Percentiles rank a stretch among this genome's conserved stretches.
These are phyloP conservation scores for Diaporthe vexans DNA, from an alignment of 2,329 filamentous ascomycete genomes.

Conservation along the genomic window DNA sequence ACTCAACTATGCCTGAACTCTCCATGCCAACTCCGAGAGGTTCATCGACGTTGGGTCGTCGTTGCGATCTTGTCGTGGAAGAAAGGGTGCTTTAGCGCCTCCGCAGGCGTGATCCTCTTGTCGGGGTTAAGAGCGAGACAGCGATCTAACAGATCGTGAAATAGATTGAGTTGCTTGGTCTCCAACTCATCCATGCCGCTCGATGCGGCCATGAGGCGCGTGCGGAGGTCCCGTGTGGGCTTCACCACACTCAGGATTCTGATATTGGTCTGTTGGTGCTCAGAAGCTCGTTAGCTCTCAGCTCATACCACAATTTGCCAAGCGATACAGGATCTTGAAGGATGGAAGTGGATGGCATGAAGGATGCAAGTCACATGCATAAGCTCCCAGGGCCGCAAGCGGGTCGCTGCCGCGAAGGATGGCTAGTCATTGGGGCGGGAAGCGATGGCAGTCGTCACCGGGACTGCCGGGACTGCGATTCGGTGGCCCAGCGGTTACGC, in stretches of 20 bases:
- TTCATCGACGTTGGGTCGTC: conserved; percentile 35
- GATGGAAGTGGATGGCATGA: conserved; percentile 27
- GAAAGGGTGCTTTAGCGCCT: conserved; percentile 92
- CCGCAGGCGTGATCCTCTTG: conserved; percentile 87
- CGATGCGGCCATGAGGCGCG: conserved; percentile 81
- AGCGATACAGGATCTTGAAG: conserved; percentile 26
- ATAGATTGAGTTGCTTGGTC: conserved; percentile 82
- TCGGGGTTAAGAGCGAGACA: conserved; percentile 93
- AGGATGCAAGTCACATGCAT: conserved; percentile 36
- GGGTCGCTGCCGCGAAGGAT: conserved; percentile 36
- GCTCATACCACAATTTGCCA: conserved; percentile 11
- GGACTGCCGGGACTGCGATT: conserved; percentile 30
- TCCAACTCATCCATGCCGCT: conserved; percentile 81
- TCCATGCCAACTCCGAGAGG: not conserved
- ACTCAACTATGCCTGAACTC: not conserved
- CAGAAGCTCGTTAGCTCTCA: conserved; percentile 42
- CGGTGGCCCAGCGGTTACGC: conserved; percentile 32
- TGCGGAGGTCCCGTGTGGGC: conserved; percentile 85
- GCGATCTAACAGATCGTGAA: conserved; percentile 89
- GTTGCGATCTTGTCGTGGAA: conserved; percentile 66
- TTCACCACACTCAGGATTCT: conserved; percentile 79
- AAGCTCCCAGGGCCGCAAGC: conserved; percentile 32
- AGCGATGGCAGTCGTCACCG: conserved; percentile 17
- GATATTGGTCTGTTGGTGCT: conserved; percentile 69
- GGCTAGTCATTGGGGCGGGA: conserved; percentile 13